Evolutionary conservation across 345 rosid species (phyloP).

Genomic region (rapeseed (Brassica napus)): DNA sequence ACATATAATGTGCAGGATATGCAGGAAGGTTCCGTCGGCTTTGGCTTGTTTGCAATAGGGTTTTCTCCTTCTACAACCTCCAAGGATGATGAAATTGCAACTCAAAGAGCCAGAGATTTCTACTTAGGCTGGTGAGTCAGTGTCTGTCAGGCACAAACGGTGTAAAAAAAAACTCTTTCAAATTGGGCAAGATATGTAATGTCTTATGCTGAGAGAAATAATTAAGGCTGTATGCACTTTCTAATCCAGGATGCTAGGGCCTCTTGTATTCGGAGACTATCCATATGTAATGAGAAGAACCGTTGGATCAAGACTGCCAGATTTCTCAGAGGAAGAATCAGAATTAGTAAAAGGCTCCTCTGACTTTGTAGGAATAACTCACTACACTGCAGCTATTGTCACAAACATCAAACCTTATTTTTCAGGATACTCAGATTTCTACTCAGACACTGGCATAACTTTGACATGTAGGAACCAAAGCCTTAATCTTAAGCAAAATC

Average conservation of each 20-base stretch:
- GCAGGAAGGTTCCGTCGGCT: neutral
- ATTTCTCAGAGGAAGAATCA: neutral
- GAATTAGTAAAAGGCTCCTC: neutral
- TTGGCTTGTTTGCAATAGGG: neutral
- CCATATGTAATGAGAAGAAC: neutral
- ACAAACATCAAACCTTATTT: neutral
- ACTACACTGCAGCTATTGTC: neutral
- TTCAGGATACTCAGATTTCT: neutral
- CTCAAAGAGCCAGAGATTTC: slow-evolving; percentile 11
- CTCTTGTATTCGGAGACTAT: neutral
- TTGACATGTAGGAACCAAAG: neutral
- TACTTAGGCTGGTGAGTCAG: neutral
- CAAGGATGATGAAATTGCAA: neutral
- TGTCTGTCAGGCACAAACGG: neutral
- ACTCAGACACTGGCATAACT: neutral
- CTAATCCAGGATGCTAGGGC: neutral
- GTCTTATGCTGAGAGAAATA: neutral
- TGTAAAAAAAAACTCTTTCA: neutral
- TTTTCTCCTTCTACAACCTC: neutral
- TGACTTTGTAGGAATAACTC: neutral
- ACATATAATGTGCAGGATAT: neutral
- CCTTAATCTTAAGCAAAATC: neutral
- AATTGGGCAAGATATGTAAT: neutral
- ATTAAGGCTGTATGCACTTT: neutral
- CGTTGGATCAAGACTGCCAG: neutral